Evolutionary conservation across 1,284 basidiomycete species (phyloP), one percentile per base, ranked within the genome.

Genomic region (Coriolopsis trogii): DNA sequence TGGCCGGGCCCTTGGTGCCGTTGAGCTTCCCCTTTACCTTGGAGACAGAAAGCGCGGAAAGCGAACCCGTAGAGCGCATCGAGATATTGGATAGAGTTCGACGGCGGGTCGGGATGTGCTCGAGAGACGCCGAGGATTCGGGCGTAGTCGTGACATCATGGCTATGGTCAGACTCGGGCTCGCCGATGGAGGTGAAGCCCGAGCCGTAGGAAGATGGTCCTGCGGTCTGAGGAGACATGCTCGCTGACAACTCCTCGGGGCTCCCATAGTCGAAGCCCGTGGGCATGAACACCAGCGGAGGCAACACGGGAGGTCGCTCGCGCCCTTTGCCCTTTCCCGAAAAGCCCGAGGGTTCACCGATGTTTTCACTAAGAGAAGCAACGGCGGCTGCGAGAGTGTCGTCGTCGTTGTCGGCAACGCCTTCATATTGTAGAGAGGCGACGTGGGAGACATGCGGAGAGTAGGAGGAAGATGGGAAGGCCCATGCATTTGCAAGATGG

Each of bases 61-160:
- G 63, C 10, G 75, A 77, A 26, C 68, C 69, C 18, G 71, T 69
- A 44, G 80, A 78, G 37, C 68, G 73, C 29, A 69, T 61, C 48
- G 81, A 79, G 20, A 84, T 60, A 64, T 71, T 79, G 44, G 87
- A 84, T 13, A 83, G 71, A 5, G 87, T 87, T 25, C 76, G 79
- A 39, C 77, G 73, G 39, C 82, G 78, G 6, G 74, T 72, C 21
- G 76, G 72, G 15, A 63, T 50, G 43, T 60, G 66, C 33, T 44
- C 40, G 49, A 66, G 33, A 10, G 50, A 36, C 21, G 50, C 41
- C n/a, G 55, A 25, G 15, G 53, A 39, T 31, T 48, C 58, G 16
- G 55, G 46, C 16, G 45, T 42, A 20, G 50, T 29, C 51, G 57
- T 46, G 49, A 51, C 49, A 51, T 53, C 57, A 50, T 53, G 31